Evolutionary conservation across 495 filamentous ascomycete species (phyloP).

Genomic region (Penicillium argentinense): DNA sequence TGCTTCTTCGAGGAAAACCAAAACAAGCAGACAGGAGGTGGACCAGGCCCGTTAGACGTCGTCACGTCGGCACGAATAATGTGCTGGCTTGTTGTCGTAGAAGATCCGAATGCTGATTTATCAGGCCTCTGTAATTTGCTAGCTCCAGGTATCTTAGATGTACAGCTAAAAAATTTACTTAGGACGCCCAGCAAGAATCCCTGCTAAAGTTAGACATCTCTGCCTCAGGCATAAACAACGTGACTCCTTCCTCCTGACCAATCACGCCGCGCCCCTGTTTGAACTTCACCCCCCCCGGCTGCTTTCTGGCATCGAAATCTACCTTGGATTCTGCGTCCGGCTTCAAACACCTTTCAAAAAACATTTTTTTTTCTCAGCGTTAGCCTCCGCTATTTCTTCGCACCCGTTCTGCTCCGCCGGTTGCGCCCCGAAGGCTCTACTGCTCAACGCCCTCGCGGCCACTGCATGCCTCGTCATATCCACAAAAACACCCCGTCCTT

Average conservation of each 20-base stretch:
- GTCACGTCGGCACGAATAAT: no score
- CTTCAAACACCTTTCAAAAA: conserved; percentile 1
- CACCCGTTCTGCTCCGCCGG: conserved; percentile 10
- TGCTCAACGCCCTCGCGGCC: conserved; percentile 27
- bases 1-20: conserved; percentile 44
- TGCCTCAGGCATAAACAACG: neutral
- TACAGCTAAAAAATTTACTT: no score
- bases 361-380: neutral
- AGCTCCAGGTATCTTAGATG: no score
- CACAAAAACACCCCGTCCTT: conserved; percentile 41
- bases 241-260: conserved; percentile 5
- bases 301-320: conserved; percentile 17
- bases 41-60: conserved; percentile 2
- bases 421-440: conserved; percentile 30
- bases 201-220: no score
- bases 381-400: neutral
- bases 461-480: conserved; percentile 45
- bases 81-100: no score
- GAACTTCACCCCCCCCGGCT: conserved; percentile 18
- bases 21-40: conserved; percentile 39
- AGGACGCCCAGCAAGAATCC: no score
- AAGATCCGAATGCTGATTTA: no score
- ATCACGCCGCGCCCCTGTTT: conserved; percentile 17
- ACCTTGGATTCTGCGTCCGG: conserved; percentile 14
- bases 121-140: no score